A percentile compares a stretch with the other conserved stretches of the same genome.
Evolutionary conservation across 177 flowering plant genomes (phyloP).

Genomic region (Vitis hybrid): DNA sequence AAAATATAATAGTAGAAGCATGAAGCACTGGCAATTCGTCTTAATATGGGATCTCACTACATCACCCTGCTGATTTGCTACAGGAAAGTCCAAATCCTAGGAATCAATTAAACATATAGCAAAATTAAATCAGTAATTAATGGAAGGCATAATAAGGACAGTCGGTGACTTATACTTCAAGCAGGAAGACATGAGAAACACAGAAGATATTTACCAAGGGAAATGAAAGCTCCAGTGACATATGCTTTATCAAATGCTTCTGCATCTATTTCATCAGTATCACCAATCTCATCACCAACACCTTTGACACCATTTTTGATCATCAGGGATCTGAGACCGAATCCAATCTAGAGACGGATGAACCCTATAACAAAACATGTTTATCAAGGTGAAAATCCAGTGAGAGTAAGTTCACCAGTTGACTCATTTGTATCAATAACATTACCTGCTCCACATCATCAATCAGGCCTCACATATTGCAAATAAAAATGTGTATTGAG

Average conservation of each 20-base stretch:
- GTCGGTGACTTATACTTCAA: background rate
- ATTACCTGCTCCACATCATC: slow-evolving; percentile 95
- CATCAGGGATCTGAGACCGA: slow-evolving; percentile 81
- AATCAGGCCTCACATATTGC: slow-evolving; percentile 97
- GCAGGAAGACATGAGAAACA: background rate
- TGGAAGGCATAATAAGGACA: no score
- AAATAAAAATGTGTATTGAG: slow-evolving; percentile 73
- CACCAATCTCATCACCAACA: slow-evolving; percentile 50
- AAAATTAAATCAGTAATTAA: background rate
- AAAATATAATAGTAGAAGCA: no score
- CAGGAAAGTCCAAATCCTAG: background rate
- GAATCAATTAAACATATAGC: background rate
- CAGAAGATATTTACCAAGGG: slow-evolving; percentile 59
- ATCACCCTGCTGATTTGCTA: background rate
- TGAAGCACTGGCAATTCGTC: no score
- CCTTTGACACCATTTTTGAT: slow-evolving; percentile 51
- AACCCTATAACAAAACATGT: slow-evolving; percentile 43
- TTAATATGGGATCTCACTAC: background rate
- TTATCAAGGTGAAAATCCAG: background rate
- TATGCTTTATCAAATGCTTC: slow-evolving; percentile 85
- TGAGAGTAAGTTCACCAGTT: background rate
- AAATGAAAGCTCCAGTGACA: slow-evolving; percentile 90
- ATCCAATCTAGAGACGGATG: slow-evolving; percentile 80
- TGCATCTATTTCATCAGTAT: slow-evolving; percentile 68
- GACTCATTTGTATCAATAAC: background rate